Evolutionary conservation across 2,329 filamentous ascomycete genomes (phyloP).

Genomic region (Nakataea oryzae): DNA sequence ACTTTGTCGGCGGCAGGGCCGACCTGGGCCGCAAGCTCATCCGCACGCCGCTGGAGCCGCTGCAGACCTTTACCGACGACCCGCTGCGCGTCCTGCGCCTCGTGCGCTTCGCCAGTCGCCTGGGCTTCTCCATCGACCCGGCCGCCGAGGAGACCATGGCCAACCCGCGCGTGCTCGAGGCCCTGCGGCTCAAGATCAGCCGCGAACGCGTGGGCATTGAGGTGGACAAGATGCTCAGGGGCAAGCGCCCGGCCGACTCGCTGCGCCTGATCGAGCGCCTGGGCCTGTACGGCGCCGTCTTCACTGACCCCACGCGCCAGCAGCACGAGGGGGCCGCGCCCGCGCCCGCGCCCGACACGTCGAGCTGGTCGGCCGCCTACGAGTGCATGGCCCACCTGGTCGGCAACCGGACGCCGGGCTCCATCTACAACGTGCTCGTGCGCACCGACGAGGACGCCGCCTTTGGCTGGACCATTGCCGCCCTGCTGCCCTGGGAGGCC

Average conservation of each 20-base stretch:
- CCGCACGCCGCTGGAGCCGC: conserved; percentile 75
- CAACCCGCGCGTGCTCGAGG: conserved; percentile 64
- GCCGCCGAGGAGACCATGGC: conserved; percentile 65
- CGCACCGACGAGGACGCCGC: conserved; percentile 56
- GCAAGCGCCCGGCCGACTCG: conserved; percentile 48
- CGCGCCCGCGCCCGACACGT: conserved; percentile 43
- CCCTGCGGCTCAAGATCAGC: conserved; percentile 81
- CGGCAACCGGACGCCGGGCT: conserved; percentile 29
- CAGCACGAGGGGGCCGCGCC: conserved; percentile 19
- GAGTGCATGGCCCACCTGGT: conserved; percentile 46
- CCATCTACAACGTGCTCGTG: conserved; percentile 45
- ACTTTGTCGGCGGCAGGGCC: conserved; percentile 68
- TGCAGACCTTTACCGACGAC: conserved; percentile 90
- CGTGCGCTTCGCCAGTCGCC: conserved; percentile 79
- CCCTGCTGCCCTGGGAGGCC: conserved; percentile 63
- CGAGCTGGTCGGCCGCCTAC: conserved; percentile 54
- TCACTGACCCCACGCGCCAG: conserved; percentile 52
- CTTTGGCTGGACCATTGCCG: conserved; percentile 65
- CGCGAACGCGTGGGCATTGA: conserved; percentile 82
- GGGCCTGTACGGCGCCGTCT: conserved; percentile 61
- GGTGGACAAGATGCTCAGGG: conserved; percentile 81
- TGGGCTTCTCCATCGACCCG: conserved; percentile 68
- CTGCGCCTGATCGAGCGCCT: conserved; percentile 57
- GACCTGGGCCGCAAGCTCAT: conserved; percentile 69
- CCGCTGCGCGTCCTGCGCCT: conserved; percentile 78